Evolutionary conservation across 768 basidiomycete genomes (phyloP).

Genomic region (Auricularia cornea): DNA sequence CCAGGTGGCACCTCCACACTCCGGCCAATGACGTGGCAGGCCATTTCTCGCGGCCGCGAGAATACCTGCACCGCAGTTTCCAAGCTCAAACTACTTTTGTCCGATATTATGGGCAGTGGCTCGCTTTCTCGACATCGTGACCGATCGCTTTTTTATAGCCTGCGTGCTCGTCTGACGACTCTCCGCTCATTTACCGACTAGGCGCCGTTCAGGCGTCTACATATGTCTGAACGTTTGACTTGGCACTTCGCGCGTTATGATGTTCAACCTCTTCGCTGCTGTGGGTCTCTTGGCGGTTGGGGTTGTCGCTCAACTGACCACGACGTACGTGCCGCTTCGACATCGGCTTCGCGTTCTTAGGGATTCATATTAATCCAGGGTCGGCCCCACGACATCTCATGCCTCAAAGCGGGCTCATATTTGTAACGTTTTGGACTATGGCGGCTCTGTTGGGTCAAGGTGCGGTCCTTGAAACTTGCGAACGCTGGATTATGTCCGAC

Average conservation of each 20-base stretch:
- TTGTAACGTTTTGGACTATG: slow-evolving; percentile 23
- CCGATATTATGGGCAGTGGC: too few species aligned
- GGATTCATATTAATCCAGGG: neutral
- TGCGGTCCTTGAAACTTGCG: neutral
- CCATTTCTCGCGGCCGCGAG: too few species aligned
- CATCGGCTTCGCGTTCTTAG: neutral
- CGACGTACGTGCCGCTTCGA: neutral
- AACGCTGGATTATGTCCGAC: neutral
- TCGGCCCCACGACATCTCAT: neutral
- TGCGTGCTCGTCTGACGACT: too few species aligned
- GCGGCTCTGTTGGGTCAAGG: slow-evolving; percentile 20
- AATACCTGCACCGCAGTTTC: too few species aligned
- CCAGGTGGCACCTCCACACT: too few species aligned
- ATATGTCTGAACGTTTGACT: too few species aligned
- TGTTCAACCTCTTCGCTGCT: neutral
- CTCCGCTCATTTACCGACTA: too few species aligned
- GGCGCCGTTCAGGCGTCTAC: too few species aligned
- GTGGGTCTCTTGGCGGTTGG: neutral
- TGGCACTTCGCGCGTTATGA: neutral
- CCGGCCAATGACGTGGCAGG: too few species aligned
- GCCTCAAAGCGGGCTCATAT: slow-evolving; percentile 7
- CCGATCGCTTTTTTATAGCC: too few species aligned
- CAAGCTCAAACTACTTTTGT: too few species aligned
- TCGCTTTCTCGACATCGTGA: too few species aligned
- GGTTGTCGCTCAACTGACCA: neutral